phyloP scores from a whole-genome alignment of 73 alveolate species.

The Paramecium bursaria region DNA sequence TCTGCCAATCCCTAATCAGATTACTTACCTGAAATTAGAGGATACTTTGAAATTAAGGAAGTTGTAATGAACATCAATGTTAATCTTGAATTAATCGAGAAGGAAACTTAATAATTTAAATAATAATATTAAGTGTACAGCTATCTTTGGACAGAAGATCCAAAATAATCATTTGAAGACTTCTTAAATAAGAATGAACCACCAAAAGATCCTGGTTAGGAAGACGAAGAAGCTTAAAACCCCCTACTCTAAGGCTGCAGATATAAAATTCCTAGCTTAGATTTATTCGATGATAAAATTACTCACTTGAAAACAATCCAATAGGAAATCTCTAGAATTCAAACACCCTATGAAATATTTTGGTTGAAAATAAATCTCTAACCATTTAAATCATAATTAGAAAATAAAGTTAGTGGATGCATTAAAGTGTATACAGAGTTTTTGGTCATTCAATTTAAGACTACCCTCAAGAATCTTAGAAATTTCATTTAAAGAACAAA shows the following conservation, averaged over 20 bases:
- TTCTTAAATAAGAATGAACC: constrained; percentile 89
- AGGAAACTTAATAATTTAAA: constrained; percentile 85
- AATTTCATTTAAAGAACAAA: constrained; percentile 93
- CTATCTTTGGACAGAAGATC: constrained; percentile 97
- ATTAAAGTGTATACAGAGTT: constrained; percentile 92
- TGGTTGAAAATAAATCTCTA: constrained; percentile 96
- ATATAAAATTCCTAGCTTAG: constrained; percentile 91
- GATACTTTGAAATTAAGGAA: constrained; percentile 87
- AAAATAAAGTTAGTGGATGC: constrained; percentile 89
- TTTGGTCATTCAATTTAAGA: constrained; percentile 87
- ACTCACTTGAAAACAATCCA: constrained; percentile 88
- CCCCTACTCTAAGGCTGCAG: constrained; percentile 90
- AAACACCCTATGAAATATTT: constrained; percentile 90
- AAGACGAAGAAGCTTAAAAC: constrained; percentile 89
- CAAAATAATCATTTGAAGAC: constrained; percentile 88
- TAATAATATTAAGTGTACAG: constrained; percentile 84
- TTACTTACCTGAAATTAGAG: constrained; percentile 96
- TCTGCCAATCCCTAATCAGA: constrained; percentile 89
- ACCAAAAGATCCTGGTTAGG: constrained; percentile 77
- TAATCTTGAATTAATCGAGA: constrained; percentile 83
- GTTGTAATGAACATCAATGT: constrained; percentile 71
- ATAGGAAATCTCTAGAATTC: constrained; percentile 88
- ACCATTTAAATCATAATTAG: constrained; percentile 90
- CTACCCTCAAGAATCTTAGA: constrained; percentile 84
- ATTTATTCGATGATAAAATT: constrained; percentile 94